Evolutionary conservation across 2,329 filamentous ascomycete genomes (phyloP).

Genomic region (Fusarium aywerte): DNA sequence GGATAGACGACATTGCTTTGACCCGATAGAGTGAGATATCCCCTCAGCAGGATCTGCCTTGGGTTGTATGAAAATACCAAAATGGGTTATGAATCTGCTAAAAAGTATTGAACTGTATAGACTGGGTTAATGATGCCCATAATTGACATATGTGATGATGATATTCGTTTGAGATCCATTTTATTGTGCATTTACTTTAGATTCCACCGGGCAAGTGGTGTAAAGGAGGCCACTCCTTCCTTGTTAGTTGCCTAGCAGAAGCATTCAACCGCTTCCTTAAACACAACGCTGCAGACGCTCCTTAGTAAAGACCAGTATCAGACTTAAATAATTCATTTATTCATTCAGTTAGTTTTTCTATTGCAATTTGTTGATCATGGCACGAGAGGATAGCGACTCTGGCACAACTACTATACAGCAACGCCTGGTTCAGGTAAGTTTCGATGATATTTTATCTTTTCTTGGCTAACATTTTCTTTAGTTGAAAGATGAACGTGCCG

Average conservation of each 20-base stretch:
- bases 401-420: constrained; percentile 42
- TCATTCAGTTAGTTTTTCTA: background rate
- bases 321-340: background rate
- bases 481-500: constrained; percentile 49
- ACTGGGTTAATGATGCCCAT: constrained; percentile 5
- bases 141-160: constrained; percentile 15
- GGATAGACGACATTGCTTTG: constrained; percentile 74
- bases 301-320: no score
- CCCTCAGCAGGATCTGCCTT: constrained; percentile 44
- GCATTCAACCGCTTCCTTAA: background rate
- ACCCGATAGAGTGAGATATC: constrained; percentile 62
- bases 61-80: constrained; percentile 54
- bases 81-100: constrained; percentile 44
- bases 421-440: constrained; percentile 43
- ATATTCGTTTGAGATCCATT: background rate
- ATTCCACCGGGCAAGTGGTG: background rate
- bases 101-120: constrained; percentile 36
- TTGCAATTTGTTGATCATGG: constrained; percentile 19
- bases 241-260: background rate
- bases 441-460: background rate
- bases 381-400: constrained; percentile 34
- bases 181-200: background rate
- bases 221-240: constrained; percentile 19
- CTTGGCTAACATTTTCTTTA: constrained; percentile 21
- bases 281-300: background rate